These are phyloP conservation scores for Sporisorium exsertum DNA, from an alignment of 1,284 basidiomycete genomes.

Conservation along the genomic window DNA sequence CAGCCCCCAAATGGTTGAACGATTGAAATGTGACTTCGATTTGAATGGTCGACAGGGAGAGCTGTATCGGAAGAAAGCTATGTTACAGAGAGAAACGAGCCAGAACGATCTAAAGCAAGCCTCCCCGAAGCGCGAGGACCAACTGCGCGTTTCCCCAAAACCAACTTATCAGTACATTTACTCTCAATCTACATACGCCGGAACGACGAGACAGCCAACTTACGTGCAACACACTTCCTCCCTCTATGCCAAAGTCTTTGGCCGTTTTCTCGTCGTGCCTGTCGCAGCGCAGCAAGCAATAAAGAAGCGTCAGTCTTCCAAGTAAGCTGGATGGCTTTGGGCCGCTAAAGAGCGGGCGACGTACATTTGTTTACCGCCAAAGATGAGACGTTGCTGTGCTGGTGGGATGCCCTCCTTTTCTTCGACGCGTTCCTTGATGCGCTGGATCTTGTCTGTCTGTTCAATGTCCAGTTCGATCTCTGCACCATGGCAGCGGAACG, in stretches of 20 bases:
- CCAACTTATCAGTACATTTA: not conserved
- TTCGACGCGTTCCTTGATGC: constrained; percentile 98
- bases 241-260: constrained; percentile 68
- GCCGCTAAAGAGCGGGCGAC: constrained; percentile 73
- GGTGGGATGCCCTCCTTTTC: constrained; percentile 99
- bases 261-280: constrained; percentile 69
- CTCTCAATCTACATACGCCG: not conserved
- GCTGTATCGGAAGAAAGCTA: not conserved
- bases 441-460: constrained; percentile 88
- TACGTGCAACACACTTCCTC: constrained; percentile 68
- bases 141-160: constrained; percentile 45
- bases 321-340: not conserved
- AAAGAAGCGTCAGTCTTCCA: not conserved
- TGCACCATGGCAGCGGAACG: not conserved
- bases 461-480: constrained; percentile 98
- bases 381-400: constrained; percentile 94
- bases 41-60: not conserved
- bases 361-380: constrained; percentile 92
- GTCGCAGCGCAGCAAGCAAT: not conserved
- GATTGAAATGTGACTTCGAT: not conserved
- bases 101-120: constrained; percentile 19
- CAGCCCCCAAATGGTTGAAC: not conserved
- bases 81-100: constrained; percentile 11
- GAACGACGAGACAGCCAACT: constrained; percentile 22
- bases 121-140: constrained; percentile 63